Evolutionary conservation across 345 rosid species (phyloP).

Genomic region (Eucalyptus regnans): DNA sequence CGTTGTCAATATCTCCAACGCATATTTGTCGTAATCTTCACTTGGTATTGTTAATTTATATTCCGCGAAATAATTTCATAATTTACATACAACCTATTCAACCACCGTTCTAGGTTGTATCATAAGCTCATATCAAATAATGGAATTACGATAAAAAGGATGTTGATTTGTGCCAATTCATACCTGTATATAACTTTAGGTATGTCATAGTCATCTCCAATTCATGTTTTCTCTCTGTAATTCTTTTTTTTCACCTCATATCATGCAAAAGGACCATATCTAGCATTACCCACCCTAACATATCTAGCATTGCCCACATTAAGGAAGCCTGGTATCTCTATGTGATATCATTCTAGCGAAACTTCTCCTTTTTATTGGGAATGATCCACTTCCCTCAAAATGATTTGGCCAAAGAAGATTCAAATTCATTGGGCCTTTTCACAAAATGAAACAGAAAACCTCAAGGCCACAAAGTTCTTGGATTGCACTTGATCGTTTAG

Average conservation of each 20-base stretch:
- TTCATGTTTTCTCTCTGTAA: background rate
- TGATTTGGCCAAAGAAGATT: background rate
- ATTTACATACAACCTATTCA: background rate
- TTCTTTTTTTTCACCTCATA: background rate
- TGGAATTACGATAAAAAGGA: background rate
- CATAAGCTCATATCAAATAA: background rate
- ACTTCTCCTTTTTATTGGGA: background rate
- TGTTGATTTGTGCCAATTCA: background rate
- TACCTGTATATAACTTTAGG: background rate
- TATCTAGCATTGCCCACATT: background rate
- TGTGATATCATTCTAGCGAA: background rate
- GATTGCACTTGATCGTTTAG: rapidly evolving
- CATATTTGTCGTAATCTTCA: background rate
- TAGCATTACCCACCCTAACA: background rate
- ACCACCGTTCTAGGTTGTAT: background rate
- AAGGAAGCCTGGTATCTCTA: background rate
- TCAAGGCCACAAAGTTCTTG: background rate
- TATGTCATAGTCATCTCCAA: background rate
- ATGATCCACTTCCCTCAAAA: background rate
- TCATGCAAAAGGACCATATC: background rate
- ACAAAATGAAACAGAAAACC: background rate
- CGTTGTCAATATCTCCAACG: background rate
- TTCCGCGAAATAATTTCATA: background rate
- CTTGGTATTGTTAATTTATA: background rate
- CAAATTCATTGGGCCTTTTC: background rate